Base-by-base conservation (phyloP, 345 rosid species). In the Salix purpurea region DNA sequence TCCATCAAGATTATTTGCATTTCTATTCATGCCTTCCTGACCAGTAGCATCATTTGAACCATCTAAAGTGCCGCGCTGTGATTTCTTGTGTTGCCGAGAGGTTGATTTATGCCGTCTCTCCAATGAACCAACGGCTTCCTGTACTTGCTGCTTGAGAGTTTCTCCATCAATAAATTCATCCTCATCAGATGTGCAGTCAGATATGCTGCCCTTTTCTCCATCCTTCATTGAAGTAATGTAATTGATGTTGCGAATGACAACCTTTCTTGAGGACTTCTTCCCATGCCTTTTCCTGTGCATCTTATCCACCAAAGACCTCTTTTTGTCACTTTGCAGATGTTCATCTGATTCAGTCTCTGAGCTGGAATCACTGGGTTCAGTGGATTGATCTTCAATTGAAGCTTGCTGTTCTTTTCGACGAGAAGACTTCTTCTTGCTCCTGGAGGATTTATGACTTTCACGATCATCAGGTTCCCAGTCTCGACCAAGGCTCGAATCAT, bases 171-270 rank as follows among this genome's bases (percentile, higher is more conserved):
- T 83, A 80, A 83, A 86, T 42, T 84, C 95, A 65, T 84, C 93
- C 64, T 88, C 94, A 30, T 89, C 92, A 24, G 88, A 89, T 67
- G 85, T 87, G 54, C 83, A 91, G 68, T 90, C 92, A 0, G 92
- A 88, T 65, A 75, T 67, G 39, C 88, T 85, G 32, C 72, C 89
- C 61, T 74, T 89, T 21, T 85, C 89, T 77, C 91, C 96, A 75
- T 91, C 90, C 76, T 89, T 89, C 82, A 85, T 88, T 4, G 98
- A 93, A 74, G 99, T 88, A 61, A 96, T 92, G 84, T 96, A 96
- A 82, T 96, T 96, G 72, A 96, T 96, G 78, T 96, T 96, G 76
- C 95, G 95, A 67, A 96, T 96, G 34, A 96, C 96, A 19, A 96
- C 98, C 86, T 86, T 93, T 76, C 94, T 88, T 5, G 97, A 96